Evolutionary conservation across 2,329 filamentous ascomycete species (phyloP).

Genomic region (Penicillium sp.): DNA sequence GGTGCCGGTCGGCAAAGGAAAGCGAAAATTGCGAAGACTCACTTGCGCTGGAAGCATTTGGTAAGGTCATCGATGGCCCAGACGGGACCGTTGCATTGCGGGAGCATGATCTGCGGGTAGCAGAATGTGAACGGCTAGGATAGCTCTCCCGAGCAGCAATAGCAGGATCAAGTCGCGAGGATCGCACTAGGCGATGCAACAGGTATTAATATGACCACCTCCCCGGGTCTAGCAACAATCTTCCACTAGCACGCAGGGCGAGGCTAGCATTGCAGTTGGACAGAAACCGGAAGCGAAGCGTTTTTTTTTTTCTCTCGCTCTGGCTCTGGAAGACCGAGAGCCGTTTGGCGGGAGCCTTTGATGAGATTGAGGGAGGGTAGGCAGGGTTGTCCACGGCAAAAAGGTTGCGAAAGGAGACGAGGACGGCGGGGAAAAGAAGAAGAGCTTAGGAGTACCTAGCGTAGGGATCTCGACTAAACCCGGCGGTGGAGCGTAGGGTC

Average conservation of each 20-base stretch:
- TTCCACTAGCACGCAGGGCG: slow-evolving; percentile 21
- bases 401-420: slow-evolving; percentile 1
- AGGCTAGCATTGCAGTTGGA: slow-evolving; percentile 27
- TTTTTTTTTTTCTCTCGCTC: not conserved
- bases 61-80: slow-evolving; percentile 64
- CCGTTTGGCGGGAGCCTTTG: slow-evolving; percentile 1
- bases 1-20: not conserved
- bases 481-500: slow-evolving; percentile 9
- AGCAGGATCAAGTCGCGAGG: slow-evolving; percentile 4
- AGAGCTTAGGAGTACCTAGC: slow-evolving; percentile 1
- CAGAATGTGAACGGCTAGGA: slow-evolving; percentile 10
- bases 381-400: not conserved
- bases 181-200: slow-evolving; percentile 9
- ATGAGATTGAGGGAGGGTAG: not conserved
- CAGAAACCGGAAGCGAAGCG: slow-evolving; percentile 9
- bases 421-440: not conserved
- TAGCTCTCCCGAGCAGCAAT: slow-evolving; percentile 10
- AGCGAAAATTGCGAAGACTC: slow-evolving; percentile 22
- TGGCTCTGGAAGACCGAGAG: slow-evolving; percentile 6
- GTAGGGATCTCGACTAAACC: slow-evolving; percentile 14
- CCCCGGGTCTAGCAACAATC: slow-evolving; percentile 17
- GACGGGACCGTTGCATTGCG: slow-evolving; percentile 55
- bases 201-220: slow-evolving; percentile 1
- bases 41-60: slow-evolving; percentile 59
- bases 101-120: slow-evolving; percentile 47